These are phyloP conservation scores for Candida tetrigidarum DNA, from an alignment of 1,139 yeast genomes.

Conservation along the genomic window DNA sequence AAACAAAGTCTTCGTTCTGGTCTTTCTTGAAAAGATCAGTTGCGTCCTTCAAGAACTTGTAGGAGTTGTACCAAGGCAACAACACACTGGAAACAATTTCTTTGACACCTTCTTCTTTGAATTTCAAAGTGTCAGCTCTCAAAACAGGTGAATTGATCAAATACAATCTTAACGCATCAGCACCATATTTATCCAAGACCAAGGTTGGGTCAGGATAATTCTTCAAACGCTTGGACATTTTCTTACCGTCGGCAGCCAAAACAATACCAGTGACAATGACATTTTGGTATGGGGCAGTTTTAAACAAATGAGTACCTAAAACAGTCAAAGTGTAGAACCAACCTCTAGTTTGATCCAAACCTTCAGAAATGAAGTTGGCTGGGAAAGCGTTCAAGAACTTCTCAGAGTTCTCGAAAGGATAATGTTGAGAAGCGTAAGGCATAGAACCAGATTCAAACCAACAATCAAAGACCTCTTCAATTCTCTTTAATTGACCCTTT, in stretches of 20 bases:
- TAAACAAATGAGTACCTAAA: constrained; percentile 92
- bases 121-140: constrained; percentile 94
- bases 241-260: constrained; percentile 97
- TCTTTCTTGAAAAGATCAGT: constrained; percentile 83
- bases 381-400: constrained; percentile 83
- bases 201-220: constrained; percentile 95
- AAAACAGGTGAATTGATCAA: constrained; percentile 97
- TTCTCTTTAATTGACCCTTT: constrained; percentile 83
- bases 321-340: constrained; percentile 99
- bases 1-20: constrained; percentile 70
- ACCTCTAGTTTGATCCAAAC: constrained; percentile 99
- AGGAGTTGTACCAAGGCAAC: constrained; percentile 98
- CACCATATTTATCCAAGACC: constrained; percentile 88
- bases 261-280: constrained; percentile 97
- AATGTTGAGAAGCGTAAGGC: constrained; percentile 98
- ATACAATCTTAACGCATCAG: constrained; percentile 95
- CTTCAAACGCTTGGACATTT: constrained; percentile 98
- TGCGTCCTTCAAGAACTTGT: constrained; percentile 94
- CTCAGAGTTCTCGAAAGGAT: constrained; percentile 88
- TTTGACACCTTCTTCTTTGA: constrained; percentile 98
- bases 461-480: constrained; percentile 98
- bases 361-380: constrained; percentile 97
- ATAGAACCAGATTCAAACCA: constrained; percentile 99
- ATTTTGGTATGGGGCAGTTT: constrained; percentile 91
- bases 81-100: constrained; percentile 96